Evolutionary conservation across 306 rosid genomes (phyloP), one percentile per base, ranked within the genome.

Genomic region (Nissolia schottii): DNA sequence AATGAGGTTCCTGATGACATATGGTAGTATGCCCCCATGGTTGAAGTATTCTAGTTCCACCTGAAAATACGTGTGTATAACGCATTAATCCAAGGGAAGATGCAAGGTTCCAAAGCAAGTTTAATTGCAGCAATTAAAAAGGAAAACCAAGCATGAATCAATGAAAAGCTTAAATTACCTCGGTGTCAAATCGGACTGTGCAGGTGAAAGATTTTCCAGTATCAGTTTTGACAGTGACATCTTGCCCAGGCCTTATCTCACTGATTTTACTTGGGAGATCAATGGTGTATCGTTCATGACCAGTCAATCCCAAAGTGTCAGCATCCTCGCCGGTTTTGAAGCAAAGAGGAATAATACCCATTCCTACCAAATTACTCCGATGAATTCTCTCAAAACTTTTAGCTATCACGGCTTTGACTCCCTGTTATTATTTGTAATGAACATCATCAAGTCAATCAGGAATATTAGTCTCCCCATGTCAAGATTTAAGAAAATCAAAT

Each of bases 321-420:
- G 97, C 96, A 71, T 95, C 99, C 86, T 95, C 99, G 1, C 99
- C 97, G 7, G 97, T 16, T 88, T 95, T 95, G 87, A 88, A 95
- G 80, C 97, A 91, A 62, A 95, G 99, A 64, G 99, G 99, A 77
- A 95, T 69, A 63, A 95, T 85, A 48, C 99, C 99, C 99, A 95
- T 95, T 31, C 99, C 99, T 5, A 91, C 99, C 86, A 95, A 81
- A 81, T 95, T 95, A 83, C 99, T 95, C 70, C 99, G 97, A 77
- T 95, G 99, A 78, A 95, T 95, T 75, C 96, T 91, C 85, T 95
- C 99, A 22, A 89, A 95, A 81, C 99, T 95, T 75, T 91, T 95
- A 28, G 99, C 91, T 79, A 95, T 91, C 81, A 91, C 99, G 25
- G 99, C 99, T 85, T 95, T 95, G 23, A 95, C 97, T 59, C 99